Percentiles rank a stretch among this genome's conserved stretches.
phyloP scores from a whole-genome alignment of 2,329 filamentous ascomycete species.

The Metarhizium robertsii region DNA sequence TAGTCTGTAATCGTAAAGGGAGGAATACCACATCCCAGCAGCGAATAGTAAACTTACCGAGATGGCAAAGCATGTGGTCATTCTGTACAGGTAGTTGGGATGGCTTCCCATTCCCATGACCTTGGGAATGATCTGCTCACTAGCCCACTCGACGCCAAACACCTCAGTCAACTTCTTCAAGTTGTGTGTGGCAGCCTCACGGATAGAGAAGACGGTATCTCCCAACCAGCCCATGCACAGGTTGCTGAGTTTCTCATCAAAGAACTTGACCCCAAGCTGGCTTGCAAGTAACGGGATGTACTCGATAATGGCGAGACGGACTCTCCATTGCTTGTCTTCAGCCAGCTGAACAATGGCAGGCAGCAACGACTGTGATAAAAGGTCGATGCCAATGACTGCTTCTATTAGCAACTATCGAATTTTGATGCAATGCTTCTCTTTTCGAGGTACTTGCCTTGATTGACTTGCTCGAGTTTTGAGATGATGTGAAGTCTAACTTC shows the following conservation, averaged over 20 bases:
- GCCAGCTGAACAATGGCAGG: conserved; percentile 95
- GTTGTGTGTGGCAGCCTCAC: conserved; percentile 94
- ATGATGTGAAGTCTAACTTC: conserved; percentile 98
- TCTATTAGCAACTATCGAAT: background rate
- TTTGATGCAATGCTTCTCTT: background rate
- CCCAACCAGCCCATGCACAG: conserved; percentile 98
- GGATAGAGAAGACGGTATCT: conserved; percentile 96
- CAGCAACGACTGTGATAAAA: conserved; percentile 90
- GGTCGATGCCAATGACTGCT: conserved; percentile 90
- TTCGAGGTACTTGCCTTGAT: conserved; percentile 58
- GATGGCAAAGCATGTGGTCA: conserved; percentile 99
- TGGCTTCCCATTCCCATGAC: conserved; percentile 98
- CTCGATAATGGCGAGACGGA: conserved; percentile 96
- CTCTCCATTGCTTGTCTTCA: conserved; percentile 98
- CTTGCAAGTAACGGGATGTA: conserved; percentile 95
- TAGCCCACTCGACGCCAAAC: conserved; percentile 96
- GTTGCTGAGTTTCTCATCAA: conserved; percentile 91
- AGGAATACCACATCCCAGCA: background rate
- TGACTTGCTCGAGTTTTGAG: conserved; percentile 97
- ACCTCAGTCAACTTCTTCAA: conserved; percentile 98
- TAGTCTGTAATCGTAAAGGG: background rate
- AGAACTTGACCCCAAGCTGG: conserved; percentile 94
- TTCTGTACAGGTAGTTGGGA: conserved; percentile 97
- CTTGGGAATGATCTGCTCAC: conserved; percentile 93
- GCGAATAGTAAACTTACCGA: conserved; percentile 54